phyloP scores from a whole-genome alignment of 495 filamentous ascomycete species.

The Pyrenula massariospora region DNA sequence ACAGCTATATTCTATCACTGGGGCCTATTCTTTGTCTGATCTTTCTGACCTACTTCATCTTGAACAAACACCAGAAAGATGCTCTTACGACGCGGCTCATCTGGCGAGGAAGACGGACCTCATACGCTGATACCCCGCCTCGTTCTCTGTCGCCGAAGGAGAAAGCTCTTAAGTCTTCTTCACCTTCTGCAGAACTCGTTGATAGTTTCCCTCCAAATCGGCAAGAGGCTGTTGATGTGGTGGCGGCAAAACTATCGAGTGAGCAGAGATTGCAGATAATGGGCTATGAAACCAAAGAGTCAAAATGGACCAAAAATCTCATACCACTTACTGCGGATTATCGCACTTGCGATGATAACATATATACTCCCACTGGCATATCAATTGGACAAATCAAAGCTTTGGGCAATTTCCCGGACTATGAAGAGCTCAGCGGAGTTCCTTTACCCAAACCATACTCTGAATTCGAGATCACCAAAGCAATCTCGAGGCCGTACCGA shows the following conservation, averaged over 20 bases:
- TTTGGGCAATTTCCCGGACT: slow-evolving; percentile 76
- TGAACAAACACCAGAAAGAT: slow-evolving; percentile 13
- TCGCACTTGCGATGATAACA: slow-evolving; percentile 18
- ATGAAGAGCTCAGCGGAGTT: slow-evolving; percentile 66
- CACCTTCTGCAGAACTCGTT: slow-evolving; percentile 23
- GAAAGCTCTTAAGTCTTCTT: slow-evolving; percentile 15
- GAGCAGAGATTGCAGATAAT: slow-evolving; percentile 10
- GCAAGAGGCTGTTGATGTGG: slow-evolving; percentile 32
- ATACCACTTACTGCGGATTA: slow-evolving; percentile 36
- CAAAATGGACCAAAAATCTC: slow-evolving; percentile 17
- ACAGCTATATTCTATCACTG: not conserved
- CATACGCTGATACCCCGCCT: slow-evolving; percentile 40
- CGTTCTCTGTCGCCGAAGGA: slow-evolving; percentile 44
- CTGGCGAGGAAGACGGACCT: slow-evolving; percentile 21
- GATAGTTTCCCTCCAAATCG: slow-evolving; percentile 45
- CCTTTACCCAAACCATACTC: slow-evolving; percentile 56
- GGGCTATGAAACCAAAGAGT: slow-evolving; percentile 7
- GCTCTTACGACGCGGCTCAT: slow-evolving; percentile 9
- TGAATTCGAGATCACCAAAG: slow-evolving; percentile 54
- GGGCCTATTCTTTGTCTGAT: slow-evolving; percentile 6
- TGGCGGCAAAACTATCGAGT: slow-evolving; percentile 10
- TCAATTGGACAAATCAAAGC: slow-evolving; percentile 60
- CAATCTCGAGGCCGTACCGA: slow-evolving; percentile 58
- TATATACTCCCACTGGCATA: slow-evolving; percentile 46
- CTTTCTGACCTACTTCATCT: slow-evolving; percentile 11